Percentiles rank a stretch among this genome's conserved stretches.
Evolutionary conservation across 257 asterid genomes (phyloP).

Genomic region (Solanum chmielewskii): DNA sequence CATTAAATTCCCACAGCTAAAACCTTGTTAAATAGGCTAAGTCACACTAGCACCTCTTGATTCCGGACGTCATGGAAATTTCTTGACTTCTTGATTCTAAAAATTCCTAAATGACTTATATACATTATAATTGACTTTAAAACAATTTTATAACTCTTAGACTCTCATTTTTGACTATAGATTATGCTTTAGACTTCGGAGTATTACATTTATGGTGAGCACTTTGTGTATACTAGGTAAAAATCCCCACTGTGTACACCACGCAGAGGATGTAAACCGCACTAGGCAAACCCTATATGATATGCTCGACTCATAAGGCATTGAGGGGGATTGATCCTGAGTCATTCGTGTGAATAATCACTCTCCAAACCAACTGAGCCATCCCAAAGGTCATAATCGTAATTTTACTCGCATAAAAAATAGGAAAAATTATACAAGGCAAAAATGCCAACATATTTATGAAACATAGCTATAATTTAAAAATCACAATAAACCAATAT

Average conservation of each 20-base stretch:
- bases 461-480: background rate
- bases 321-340: background rate
- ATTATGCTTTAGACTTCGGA: too few relatives aligned
- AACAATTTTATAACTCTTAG: too few relatives aligned
- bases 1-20: too few relatives aligned
- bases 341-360: background rate
- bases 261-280: background rate
- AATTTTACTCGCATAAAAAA: background rate
- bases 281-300: background rate
- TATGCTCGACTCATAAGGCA: background rate
- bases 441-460: background rate
- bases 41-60: too few relatives aligned
- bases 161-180: too few relatives aligned
- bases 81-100: too few relatives aligned
- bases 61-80: too few relatives aligned
- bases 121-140: too few relatives aligned
- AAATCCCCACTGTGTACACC: background rate
- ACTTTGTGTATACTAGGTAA: background rate
- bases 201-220: background rate
- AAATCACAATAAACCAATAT: background rate
- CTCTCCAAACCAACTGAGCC: background rate
- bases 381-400: background rate
- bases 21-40: too few relatives aligned
- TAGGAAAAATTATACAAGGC: background rate
- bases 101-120: too few relatives aligned